These are phyloP conservation scores for Saccharomycopsis oosterbeekiorum DNA, from an alignment of 805 yeast genomes.

Conservation along the genomic window DNA sequence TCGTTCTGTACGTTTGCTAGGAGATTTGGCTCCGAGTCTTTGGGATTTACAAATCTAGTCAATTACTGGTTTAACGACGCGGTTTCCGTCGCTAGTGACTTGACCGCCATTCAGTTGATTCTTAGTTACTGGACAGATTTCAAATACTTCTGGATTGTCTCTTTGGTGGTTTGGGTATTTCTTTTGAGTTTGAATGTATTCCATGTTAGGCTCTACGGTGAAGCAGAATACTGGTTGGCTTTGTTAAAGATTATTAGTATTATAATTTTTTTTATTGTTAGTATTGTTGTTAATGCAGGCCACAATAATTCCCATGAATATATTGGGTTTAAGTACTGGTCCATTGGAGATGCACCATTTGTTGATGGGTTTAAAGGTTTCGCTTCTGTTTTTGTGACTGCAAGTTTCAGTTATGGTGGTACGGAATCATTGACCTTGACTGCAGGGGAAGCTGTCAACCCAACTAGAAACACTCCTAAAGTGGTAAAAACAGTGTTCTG, in stretches of 20 bases:
- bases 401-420: constrained; percentile 45
- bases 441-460: constrained; percentile 49
- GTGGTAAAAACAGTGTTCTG: constrained; percentile 49
- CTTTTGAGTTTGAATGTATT: constrained; percentile 36
- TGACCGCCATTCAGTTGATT: constrained; percentile 50
- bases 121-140: constrained; percentile 53
- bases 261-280: constrained; percentile 44
- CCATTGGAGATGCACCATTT: constrained; percentile 43
- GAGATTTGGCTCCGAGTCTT: constrained; percentile 54
- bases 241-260: constrained; percentile 47
- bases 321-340: constrained; percentile 50
- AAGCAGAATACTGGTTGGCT: constrained; percentile 53
- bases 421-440: constrained; percentile 39
- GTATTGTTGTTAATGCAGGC: constrained; percentile 50
- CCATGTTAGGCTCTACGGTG: constrained; percentile 50
- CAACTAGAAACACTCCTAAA: constrained; percentile 48
- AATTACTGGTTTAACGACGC: constrained; percentile 75
- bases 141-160: constrained; percentile 38
- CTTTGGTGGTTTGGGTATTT: constrained; percentile 44
- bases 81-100: constrained; percentile 63
- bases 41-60: constrained; percentile 67
- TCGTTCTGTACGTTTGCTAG: constrained; percentile 62
- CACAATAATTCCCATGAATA: constrained; percentile 43
- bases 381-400: constrained; percentile 39
- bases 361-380: constrained; percentile 44